Conservation (phyloP, 306 rosid genomes). For the Heteromeles arbutifolia region DNA sequence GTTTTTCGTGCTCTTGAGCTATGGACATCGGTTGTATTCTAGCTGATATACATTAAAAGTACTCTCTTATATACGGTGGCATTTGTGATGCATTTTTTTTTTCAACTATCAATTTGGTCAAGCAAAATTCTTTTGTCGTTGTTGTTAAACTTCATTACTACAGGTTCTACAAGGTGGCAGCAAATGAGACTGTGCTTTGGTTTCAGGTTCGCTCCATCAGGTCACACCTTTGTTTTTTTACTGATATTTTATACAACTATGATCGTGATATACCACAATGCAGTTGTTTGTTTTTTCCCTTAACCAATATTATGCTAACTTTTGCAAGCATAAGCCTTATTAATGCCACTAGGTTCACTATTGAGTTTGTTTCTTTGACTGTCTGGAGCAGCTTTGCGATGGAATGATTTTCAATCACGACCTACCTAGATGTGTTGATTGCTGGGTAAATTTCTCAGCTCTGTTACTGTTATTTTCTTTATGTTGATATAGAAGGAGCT, state of each 20-base stretch:
- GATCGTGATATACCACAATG: background rate
- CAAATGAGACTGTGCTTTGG: constrained; percentile 71
- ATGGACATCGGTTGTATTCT: background rate
- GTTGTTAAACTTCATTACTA: background rate
- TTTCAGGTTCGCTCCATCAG: constrained; percentile 99
- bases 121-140: background rate
- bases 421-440: constrained; percentile 73
- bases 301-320: background rate
- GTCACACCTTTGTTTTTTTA: constrained; percentile 59
- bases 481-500: background rate
- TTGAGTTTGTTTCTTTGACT: constrained; percentile 28
- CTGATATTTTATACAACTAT: background rate
- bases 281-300: background rate
- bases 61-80: background rate
- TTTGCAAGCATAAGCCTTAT: constrained; percentile 11
- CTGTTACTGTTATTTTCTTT: constrained; percentile 3
- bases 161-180: constrained; percentile 82
- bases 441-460: constrained; percentile 51
- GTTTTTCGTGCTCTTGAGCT: background rate
- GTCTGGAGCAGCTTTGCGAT: constrained; percentile 75
- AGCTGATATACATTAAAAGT: background rate
- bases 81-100: background rate
- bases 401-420: constrained; percentile 91
- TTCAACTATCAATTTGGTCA: background rate
- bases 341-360: constrained; percentile 14